Conservation (phyloP, 148 eudicot species). For the Salicornia ramosissima region DNA sequence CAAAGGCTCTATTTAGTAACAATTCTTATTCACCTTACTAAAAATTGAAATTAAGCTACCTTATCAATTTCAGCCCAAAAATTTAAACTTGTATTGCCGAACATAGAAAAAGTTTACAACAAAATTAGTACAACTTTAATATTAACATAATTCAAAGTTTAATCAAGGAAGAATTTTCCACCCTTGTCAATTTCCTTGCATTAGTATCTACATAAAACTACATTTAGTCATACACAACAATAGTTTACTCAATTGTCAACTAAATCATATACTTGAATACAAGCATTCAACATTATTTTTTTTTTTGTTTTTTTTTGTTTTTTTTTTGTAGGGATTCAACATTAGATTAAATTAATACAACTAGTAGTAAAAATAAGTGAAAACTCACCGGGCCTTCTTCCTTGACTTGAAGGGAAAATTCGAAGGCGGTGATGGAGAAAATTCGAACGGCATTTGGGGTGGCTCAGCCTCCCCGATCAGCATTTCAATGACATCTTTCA, state of each 20-base stretch:
- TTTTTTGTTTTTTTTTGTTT: too few relatives aligned
- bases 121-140: slow-evolving; percentile 8
- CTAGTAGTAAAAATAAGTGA: slow-evolving; percentile 2
- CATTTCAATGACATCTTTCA: slow-evolving; percentile 85
- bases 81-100: too few relatives aligned
- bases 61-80: too few relatives aligned
- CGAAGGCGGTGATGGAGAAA: slow-evolving; percentile 92
- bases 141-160: slow-evolving; percentile 17
- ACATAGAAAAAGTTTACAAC: too few relatives aligned
- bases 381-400: slow-evolving; percentile 74
- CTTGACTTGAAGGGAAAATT: slow-evolving; percentile 72
- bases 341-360: slow-evolving; percentile 19
- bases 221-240: slow-evolving; percentile 29
- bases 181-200: slow-evolving; percentile 15
- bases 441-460: slow-evolving; percentile 87
- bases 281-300: slow-evolving; percentile 2
- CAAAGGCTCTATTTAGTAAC: too few relatives aligned
- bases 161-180: slow-evolving; percentile 22
- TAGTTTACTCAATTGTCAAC: slow-evolving; percentile 24
- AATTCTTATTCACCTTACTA: too few relatives aligned
- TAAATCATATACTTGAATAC: too few relatives aligned
- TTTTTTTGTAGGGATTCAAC: too few relatives aligned
- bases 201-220: slow-evolving; percentile 30
- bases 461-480: slow-evolving; percentile 67
- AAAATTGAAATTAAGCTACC: too few relatives aligned